These are phyloP conservation scores for Trypethelium eluteriae DNA, from an alignment of 495 filamentous ascomycete genomes.

Conservation along the genomic window DNA sequence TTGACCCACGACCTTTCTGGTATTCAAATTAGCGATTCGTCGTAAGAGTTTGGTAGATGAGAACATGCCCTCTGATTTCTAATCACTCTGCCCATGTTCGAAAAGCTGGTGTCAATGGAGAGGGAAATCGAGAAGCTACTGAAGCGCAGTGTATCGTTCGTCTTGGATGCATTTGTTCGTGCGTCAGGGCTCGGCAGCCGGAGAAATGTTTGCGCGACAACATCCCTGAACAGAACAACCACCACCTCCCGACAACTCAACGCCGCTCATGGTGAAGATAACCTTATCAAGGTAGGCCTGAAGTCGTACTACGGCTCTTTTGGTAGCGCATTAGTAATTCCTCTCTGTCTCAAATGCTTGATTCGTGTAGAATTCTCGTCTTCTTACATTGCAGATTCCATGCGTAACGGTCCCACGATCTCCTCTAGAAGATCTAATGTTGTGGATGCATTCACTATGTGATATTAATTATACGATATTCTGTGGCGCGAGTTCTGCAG, in stretches of 20 bases:
- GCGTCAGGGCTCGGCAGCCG: neutral
- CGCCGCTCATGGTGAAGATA: neutral
- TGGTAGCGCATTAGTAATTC: too few relatives aligned
- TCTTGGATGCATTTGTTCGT: neutral
- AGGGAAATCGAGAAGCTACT: neutral
- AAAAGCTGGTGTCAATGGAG: neutral
- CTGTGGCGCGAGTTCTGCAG: too few relatives aligned
- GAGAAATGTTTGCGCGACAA: neutral
- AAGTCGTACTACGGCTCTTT: too few relatives aligned
- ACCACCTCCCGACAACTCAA: conserved; percentile 3
- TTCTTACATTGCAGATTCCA: too few relatives aligned
- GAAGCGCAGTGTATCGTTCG: neutral
- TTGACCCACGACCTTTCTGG: conserved; percentile 90
- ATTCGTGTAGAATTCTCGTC: too few relatives aligned
- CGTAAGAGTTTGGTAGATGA: too few relatives aligned
- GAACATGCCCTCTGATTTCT: conserved; percentile 33
- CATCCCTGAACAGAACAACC: neutral
- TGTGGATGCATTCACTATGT: too few relatives aligned
- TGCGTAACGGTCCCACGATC: too few relatives aligned
- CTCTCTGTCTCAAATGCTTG: too few relatives aligned
- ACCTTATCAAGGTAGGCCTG: neutral
- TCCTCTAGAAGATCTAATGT: too few relatives aligned
- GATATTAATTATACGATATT: too few relatives aligned
- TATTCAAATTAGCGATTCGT: neutral
- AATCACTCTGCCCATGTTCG: conserved; percentile 68